phyloP scores from a whole-genome alignment of 2,329 filamentous ascomycete species.

The Bipolaris gigantea region DNA sequence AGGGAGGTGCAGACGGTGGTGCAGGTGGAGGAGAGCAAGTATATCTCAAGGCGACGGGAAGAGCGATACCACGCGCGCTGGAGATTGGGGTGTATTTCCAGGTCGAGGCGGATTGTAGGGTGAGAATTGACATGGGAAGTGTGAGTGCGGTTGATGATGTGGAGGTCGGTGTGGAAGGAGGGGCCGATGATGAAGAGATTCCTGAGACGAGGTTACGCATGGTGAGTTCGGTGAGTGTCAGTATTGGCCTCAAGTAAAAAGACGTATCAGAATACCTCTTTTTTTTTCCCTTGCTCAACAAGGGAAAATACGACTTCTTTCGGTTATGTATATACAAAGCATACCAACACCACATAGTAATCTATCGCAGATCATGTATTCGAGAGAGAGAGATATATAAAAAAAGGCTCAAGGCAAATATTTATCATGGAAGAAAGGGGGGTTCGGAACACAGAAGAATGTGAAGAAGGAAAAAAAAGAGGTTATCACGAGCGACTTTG shows the following conservation, averaged over 20 bases:
- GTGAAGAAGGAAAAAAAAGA: not conserved
- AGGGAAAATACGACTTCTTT: not conserved
- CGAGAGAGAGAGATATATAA: not conserved
- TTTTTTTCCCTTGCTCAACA: not conserved
- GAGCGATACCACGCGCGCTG: conserved; percentile 66
- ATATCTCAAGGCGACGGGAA: conserved; percentile 65
- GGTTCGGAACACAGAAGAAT: conserved; percentile 10
- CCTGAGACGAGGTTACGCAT: conserved; percentile 48
- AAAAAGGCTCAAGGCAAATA: conserved; percentile 25
- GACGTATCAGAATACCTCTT: not conserved
- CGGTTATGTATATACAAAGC: too few relatives aligned
- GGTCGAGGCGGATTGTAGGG: conserved; percentile 60
- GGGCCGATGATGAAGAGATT: conserved; percentile 33
- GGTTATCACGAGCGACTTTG: not conserved
- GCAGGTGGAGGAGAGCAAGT: conserved; percentile 52
- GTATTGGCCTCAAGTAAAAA: conserved; percentile 33
- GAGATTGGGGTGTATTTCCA: conserved; percentile 67
- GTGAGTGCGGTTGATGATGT: conserved; percentile 70
- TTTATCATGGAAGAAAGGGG: conserved; percentile 37
- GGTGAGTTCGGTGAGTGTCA: conserved; percentile 39
- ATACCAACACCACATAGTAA: not conserved
- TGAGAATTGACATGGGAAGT: conserved; percentile 64
- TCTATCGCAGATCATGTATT: not conserved
- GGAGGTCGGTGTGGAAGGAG: conserved; percentile 35
- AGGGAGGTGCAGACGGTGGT: not conserved